Evolutionary conservation across 345 rosid species (phyloP), one percentile per base, ranked within the genome.

Genomic region (Syzygium grande): DNA sequence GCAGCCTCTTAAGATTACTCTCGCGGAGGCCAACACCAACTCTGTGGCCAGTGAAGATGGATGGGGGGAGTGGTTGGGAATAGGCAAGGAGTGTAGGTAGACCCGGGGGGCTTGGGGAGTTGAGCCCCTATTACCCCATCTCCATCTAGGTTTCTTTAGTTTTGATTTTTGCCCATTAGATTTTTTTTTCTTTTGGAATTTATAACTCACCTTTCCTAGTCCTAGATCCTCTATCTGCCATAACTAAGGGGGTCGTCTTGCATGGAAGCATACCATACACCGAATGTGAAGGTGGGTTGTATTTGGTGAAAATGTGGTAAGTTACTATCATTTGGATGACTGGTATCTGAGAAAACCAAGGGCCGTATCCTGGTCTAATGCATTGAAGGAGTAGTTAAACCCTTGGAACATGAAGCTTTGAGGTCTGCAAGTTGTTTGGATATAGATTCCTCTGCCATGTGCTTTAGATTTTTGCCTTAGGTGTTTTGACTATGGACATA

Each of bases 1-100:
- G 94, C 92, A 90, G 59, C 94, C 94, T 41, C 86, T 92, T 85
- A 90, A 30, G 73, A 88, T 92, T 87, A 83, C 52, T 61, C 80
- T 91, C 51, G 38, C 87, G 30, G 89, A 86, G 65, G 59, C 86
- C 46, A 68, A 68, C 46, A 34, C 80, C 25, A 68, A 68, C 80
- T 34, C 80, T 68, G 80, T 68, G 41, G 41, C 80, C 80, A 68
- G 80, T 34, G 46, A 68, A 11, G 25, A 34, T 2, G 46, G 80
- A 68, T 68, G 80, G 80, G 80, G 80, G 80, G 46, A 9, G 3
- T 68, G 46, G 46, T 9, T 68, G 79, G 80, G 80, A 38, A 38
- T 73, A 73, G 49, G 80, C 80, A 73, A 73, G 80, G 49, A 73
- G 25, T 73, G 7, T 73, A 19, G 80, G 43, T 73, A 19, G 46